phyloP scores from a whole-genome alignment of 2,329 filamentous ascomycete genomes.

The Boeremia lycopersici region DNA sequence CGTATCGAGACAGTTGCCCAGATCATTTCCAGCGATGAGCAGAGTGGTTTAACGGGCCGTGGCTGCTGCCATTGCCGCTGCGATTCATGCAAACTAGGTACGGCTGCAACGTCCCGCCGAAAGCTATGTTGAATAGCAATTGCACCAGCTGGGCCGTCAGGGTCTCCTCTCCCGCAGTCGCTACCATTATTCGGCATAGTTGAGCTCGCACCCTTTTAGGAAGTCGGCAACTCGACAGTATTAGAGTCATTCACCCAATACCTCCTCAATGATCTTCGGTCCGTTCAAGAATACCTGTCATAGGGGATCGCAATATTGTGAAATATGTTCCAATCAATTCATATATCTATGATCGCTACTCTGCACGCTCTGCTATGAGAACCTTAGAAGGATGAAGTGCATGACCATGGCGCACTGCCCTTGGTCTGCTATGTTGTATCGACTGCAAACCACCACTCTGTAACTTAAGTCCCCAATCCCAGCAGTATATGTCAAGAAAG shows the following conservation, averaged over 20 bases:
- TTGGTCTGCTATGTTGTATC: slow-evolving; percentile 8
- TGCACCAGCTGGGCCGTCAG: not conserved
- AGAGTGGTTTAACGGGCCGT: not conserved
- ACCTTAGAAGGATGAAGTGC: slow-evolving; percentile 1
- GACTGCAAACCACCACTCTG: not conserved
- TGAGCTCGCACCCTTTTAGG: too few species aligned
- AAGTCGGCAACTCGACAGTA: too few species aligned
- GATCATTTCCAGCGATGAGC: not conserved
- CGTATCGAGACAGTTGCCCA: slow-evolving; percentile 2
- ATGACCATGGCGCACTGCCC: slow-evolving; percentile 20
- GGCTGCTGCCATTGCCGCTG: not conserved
- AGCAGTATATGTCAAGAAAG: not conserved
- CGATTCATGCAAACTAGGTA: not conserved
- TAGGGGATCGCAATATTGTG: not conserved
- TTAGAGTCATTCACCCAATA: too few species aligned
- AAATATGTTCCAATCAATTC: not conserved
- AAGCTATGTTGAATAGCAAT: not conserved
- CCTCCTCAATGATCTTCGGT: too few species aligned
- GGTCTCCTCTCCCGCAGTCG: slow-evolving; percentile 8
- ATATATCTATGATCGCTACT: slow-evolving; percentile 1
- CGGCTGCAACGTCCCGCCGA: not conserved
- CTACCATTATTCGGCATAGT: not conserved
- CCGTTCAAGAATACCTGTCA: too few species aligned
- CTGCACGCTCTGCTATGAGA: slow-evolving; percentile 2
- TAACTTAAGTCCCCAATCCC: not conserved